Evolutionary conservation across 805 yeast genomes (phyloP), one percentile per base, ranked within the genome.

Genomic region (Saccharomycopsis sp.): DNA sequence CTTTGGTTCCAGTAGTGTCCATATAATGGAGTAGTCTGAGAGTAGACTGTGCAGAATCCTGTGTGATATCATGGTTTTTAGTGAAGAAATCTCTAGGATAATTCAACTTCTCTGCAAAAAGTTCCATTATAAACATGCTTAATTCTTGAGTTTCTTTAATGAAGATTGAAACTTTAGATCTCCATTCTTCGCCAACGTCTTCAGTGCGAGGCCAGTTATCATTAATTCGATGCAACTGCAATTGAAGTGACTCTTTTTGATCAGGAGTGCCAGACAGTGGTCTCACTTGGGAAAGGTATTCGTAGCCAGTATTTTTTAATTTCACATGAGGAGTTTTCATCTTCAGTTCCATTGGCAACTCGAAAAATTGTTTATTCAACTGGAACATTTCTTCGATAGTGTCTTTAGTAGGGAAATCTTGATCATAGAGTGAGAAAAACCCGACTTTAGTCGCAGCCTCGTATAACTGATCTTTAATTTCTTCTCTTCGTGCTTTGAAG

Each of bases 251-350:
- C 44, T 62, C 65, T 37, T 62, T 63, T 44, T 58, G 57, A 46
- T 62, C 66, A 5, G 58, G 54, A 0, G 65, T 57, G 4, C 63
- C 62, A 16, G 41, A 38, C 2, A 65, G 60, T n/a, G 66, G 66
- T 45, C 66, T 54, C 4, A 61, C 52, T 41, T 63, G 67, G 4
- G 64, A 54, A 21, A 52, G 44, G 33, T 48, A 57, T 44, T 63
- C 67, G 48, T 59, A 63, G 13, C 67, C 67, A 4, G 64, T 56
- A 36, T 63, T 63, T 38, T 56, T 52, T 21, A 62, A 48, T 44
- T 60, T 63, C 27, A 56, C 45, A 39, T 59, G 62, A 2, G 66
- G 67, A 7, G 53, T 56, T 39, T 59, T 56, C 53, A 53, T 51
- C 40, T 63, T 63, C 4, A 36, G 28, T n/a, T 57, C 60, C 11